Evolutionary conservation across 441 rosid species (phyloP).

Genomic region (Cnidoscolus chayamansa): DNA sequence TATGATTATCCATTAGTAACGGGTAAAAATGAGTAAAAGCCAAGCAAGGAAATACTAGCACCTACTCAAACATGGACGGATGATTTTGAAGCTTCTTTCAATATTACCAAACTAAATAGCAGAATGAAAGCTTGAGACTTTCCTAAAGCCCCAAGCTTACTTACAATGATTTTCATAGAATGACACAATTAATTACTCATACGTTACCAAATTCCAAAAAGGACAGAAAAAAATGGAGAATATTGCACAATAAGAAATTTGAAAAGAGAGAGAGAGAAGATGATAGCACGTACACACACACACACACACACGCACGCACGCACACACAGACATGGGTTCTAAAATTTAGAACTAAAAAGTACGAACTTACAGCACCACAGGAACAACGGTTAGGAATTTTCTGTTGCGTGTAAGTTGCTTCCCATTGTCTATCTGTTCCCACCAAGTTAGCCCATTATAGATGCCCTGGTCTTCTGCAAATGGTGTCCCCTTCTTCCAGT

Average conservation of each 20-base stretch:
- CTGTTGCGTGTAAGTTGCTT: constrained; percentile 83
- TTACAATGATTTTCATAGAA: not conserved
- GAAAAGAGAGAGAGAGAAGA: not conserved
- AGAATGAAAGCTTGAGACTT: not conserved
- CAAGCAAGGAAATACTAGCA: not conserved
- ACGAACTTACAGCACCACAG: constrained; percentile 75
- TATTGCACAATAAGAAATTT: not conserved
- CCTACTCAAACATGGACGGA: not conserved
- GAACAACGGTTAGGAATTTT: constrained; percentile 82
- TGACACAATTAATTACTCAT: not conserved
- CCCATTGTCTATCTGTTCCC: constrained; percentile 94
- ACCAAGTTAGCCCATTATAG: constrained; percentile 85
- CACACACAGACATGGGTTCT: too few relatives aligned
- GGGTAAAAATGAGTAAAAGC: not conserved
- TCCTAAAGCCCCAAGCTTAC: not conserved
- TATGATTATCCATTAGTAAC: not conserved
- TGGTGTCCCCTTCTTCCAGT: constrained; percentile 97
- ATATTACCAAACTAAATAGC: not conserved
- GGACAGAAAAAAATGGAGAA: not conserved
- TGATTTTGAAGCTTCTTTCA: not conserved
- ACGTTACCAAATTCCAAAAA: not conserved
- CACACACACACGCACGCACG: too few relatives aligned
- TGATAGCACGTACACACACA: not conserved
- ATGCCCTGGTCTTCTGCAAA: constrained; percentile 91
- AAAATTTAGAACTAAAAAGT: too few relatives aligned